A percentile compares a stretch with the other conserved stretches of the same genome.
These are phyloP conservation scores for Tephrocybe sp. DNA, from an alignment of 768 basidiomycete species.

Conservation along the genomic window DNA sequence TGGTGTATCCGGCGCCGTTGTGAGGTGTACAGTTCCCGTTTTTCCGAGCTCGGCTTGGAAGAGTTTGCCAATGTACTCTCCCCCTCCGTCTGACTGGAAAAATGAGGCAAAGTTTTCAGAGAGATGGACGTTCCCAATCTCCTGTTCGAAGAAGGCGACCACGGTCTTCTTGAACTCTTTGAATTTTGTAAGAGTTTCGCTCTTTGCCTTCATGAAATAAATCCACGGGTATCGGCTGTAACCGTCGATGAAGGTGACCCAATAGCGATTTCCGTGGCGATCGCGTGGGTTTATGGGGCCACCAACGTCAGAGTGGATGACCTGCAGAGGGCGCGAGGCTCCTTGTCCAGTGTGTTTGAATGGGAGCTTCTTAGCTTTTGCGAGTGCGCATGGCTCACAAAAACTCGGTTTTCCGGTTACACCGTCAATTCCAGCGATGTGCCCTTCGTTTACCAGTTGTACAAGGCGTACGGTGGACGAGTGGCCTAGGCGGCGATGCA, in stretches of 20 bases:
- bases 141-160: not conserved
- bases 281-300: too few relatives aligned
- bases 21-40: not conserved
- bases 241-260: not conserved
- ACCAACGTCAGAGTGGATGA: too few relatives aligned
- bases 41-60: not conserved
- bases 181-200: not conserved
- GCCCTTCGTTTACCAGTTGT: not conserved
- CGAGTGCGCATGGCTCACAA: too few relatives aligned
- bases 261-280: not conserved
- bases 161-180: not conserved
- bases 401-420: too few relatives aligned
- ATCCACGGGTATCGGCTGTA: not conserved
- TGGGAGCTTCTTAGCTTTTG: too few relatives aligned
- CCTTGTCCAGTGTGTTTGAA: too few relatives aligned
- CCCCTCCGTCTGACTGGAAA: not conserved
- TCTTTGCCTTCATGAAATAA: not conserved
- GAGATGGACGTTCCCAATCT: not conserved
- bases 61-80: too few relatives aligned
- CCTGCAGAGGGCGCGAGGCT: too few relatives aligned
- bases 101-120: not conserved
- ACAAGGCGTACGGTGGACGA: not conserved
- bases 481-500: not conserved
- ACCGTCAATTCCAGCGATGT: too few relatives aligned
- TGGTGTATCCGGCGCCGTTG: not conserved